Evolutionary conservation across 2,329 filamentous ascomycete genomes (phyloP), one percentile per base, ranked within the genome.

Genomic region (Pseudocercospora musae): DNA sequence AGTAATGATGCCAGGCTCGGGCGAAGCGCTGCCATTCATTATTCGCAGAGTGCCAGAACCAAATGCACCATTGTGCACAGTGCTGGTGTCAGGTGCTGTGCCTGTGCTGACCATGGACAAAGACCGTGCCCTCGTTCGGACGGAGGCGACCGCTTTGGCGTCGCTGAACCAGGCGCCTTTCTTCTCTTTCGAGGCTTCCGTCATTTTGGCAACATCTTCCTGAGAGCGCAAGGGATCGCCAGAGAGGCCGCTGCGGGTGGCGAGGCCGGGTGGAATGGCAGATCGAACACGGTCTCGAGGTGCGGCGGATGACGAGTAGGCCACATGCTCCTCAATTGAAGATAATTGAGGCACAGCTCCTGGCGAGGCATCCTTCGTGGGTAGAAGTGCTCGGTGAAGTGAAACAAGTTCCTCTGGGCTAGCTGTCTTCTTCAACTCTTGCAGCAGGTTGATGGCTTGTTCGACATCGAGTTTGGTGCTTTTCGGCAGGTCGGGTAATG

Each of bases 381-480:
- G 75, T 10, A 76, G 63, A 21, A 77, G 65, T 10, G 75, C 75
- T 61, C 72, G 68, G 63, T 77, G 75, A 29, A 76, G 64, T 29
- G 80, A 78, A 23, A 78, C 79, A 31, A 82, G 71, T 60, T 82
- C 79, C 58, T 81, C 79, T 1, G 79, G 79, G 5, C 78, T 77
- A 1, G 78, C 80, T 48, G 73, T 80, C 69, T 78, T 81, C 69
- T 78, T 79, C 61, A 82, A 72, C 68, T 82, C 76, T 60, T 81
- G 77, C 62, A 82, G 65, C 37, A 82, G 71, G 27, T 72, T 72
- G 42, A 82, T 78, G 5, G 80, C 79, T 10, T 78, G 74, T 42
- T 78, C 77, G 37, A 82, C 63, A 62, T 82, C 80, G 42, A 80
- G 73, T 9, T 72, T 69, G 20, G 54, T 58, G 37, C 25, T 69